Evolutionary conservation across 768 basidiomycete genomes (phyloP).

Genomic region (Naematelia encephala): DNA sequence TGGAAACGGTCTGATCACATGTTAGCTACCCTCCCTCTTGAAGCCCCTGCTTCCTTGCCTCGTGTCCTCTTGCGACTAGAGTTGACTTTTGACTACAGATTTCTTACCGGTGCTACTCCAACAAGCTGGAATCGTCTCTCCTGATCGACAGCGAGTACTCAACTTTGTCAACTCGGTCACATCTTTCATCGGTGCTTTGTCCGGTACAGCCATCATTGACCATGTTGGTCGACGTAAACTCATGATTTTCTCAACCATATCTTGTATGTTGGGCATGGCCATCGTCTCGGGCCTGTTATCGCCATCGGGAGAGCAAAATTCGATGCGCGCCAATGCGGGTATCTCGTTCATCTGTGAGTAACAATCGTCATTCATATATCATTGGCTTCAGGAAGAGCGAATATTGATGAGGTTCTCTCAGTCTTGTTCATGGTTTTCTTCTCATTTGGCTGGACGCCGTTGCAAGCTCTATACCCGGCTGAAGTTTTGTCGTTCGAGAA

Average conservation of each 20-base stretch:
- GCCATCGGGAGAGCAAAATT: slow-evolving; percentile 45
- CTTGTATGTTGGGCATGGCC: slow-evolving; percentile 54
- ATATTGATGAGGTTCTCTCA: no score
- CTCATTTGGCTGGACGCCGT: slow-evolving; percentile 60
- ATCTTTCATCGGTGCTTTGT: slow-evolving; percentile 53
- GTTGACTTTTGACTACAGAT: slow-evolving; percentile 13
- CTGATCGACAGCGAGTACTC: slow-evolving; percentile 52
- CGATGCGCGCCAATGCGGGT: slow-evolving; percentile 55
- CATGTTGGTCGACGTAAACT: slow-evolving; percentile 57
- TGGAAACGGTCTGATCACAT: slow-evolving; percentile 56
- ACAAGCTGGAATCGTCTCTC: slow-evolving; percentile 50
- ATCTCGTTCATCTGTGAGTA: slow-evolving; percentile 55
- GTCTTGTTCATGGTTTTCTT: slow-evolving; percentile 51
- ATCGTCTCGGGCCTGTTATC: slow-evolving; percentile 57
- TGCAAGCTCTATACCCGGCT: slow-evolving; percentile 60
- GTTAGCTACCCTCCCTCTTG: no score
- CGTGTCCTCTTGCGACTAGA: no score
- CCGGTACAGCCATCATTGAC: slow-evolving; percentile 55
- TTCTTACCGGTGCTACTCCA: slow-evolving; percentile 41
- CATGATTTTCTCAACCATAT: slow-evolving; percentile 53
- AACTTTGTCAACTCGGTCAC: slow-evolving; percentile 60
- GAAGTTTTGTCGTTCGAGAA: slow-evolving; percentile 59
- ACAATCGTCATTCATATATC: not conserved
- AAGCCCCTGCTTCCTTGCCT: no score
- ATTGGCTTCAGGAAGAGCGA: no score